Conservation (phyloP, 2,329 filamentous ascomycete species). For the Epichloe gansuensis region DNA sequence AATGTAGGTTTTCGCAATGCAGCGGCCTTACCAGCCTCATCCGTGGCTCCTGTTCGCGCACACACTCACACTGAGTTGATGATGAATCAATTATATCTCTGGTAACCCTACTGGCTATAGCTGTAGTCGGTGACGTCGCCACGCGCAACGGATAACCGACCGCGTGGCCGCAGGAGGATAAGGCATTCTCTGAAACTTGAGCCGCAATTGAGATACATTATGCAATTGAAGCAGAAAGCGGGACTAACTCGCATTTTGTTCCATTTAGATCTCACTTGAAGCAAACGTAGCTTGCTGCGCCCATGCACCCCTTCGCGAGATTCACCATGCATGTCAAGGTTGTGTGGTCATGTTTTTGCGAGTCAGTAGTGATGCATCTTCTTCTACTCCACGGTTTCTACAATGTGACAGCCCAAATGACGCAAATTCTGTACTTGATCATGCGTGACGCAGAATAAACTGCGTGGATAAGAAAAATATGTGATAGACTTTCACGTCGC, state of each 20-base stretch:
- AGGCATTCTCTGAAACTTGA: slow-evolving; percentile 8
- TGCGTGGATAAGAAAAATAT: no score
- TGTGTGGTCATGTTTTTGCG: no score
- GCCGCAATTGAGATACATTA: not conserved
- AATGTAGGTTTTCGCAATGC: not conserved
- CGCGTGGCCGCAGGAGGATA: slow-evolving; percentile 19
- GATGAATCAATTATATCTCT: slow-evolving; percentile 30
- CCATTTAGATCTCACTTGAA: not conserved
- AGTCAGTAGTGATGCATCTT: no score
- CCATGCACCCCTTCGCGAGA: no score
- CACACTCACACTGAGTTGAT: slow-evolving; percentile 5
- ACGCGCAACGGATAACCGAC: slow-evolving; percentile 16
- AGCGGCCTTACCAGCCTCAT: not conserved
- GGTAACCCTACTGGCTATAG: slow-evolving; percentile 28
- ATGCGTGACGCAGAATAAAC: no score
- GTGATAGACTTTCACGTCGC: no score
- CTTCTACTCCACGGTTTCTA: no score
- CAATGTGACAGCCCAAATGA: no score
- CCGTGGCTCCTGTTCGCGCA: not conserved
- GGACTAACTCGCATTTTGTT: not conserved
- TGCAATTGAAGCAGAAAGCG: not conserved
- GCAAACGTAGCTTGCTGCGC: not conserved
- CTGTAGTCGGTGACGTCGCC: slow-evolving; percentile 12
- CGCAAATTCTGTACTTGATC: no score
- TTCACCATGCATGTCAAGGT: no score